Evolutionary conservation across 2,329 filamentous ascomycete species (phyloP).

Genomic region (Curvularia hawaiiensis): DNA sequence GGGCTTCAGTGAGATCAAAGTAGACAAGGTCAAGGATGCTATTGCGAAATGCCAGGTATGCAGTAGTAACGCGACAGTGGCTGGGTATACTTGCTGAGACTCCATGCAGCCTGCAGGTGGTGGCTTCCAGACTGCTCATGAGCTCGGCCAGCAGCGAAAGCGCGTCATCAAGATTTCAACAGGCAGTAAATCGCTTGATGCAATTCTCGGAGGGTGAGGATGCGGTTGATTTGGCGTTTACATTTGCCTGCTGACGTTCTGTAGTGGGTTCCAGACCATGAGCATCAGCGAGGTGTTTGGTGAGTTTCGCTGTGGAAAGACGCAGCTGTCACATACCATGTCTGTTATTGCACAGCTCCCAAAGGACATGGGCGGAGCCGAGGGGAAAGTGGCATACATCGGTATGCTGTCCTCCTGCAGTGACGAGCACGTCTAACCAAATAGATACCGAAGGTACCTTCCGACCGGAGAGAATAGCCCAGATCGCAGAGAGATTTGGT

Average conservation of each 20-base stretch:
- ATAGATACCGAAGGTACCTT: conserved; percentile 56
- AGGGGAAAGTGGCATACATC: conserved; percentile 73
- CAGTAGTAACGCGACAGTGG: background rate
- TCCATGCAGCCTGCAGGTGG: conserved; percentile 58
- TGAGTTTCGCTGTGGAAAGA: conserved; percentile 70
- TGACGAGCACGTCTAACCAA: conserved; percentile 10
- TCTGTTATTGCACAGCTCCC: conserved; percentile 66
- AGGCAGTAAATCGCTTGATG: conserved; percentile 71
- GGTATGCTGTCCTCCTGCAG: conserved; percentile 44
- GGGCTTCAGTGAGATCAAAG: conserved; percentile 72
- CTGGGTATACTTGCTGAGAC: conserved; percentile 15
- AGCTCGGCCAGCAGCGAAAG: conserved; percentile 67
- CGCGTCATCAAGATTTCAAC: conserved; percentile 69
- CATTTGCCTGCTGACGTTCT: conserved; percentile 14
- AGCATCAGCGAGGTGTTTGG: conserved; percentile 70
- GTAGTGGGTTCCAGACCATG: conserved; percentile 70
- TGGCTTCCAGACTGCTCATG: conserved; percentile 69
- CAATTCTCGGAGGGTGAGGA: conserved; percentile 65
- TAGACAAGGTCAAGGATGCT: conserved; percentile 73
- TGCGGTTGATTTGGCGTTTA: background rate
- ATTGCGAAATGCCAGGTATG: conserved; percentile 64
- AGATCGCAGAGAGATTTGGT: conserved; percentile 70
- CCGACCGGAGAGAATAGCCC: conserved; percentile 68
- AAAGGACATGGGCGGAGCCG: conserved; percentile 67
- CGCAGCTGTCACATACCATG: conserved; percentile 72